These are phyloP conservation scores for Neurospora sp. DNA, from an alignment of 495 filamentous ascomycete genomes.

Conservation along the genomic window DNA sequence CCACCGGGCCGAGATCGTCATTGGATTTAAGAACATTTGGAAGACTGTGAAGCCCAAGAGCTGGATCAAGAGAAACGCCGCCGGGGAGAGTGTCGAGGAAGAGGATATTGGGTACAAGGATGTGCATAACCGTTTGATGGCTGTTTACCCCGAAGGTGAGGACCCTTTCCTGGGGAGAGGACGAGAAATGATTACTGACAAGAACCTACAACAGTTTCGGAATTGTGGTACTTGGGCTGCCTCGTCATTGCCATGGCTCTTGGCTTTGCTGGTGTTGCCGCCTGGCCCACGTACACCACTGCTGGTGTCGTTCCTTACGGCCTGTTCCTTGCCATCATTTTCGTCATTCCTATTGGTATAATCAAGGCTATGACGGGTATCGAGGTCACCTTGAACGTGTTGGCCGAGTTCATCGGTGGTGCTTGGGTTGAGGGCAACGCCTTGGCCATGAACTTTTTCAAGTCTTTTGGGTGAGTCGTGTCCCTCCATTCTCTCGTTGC, in stretches of 20 bases:
- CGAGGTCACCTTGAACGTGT: slow-evolving; percentile 32
- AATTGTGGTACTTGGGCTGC: slow-evolving; percentile 33
- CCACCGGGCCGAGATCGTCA: slow-evolving; percentile 29
- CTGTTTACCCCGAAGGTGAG: slow-evolving; percentile 22
- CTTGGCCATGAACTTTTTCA: slow-evolving; percentile 37
- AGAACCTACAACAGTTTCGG: slow-evolving; percentile 16
- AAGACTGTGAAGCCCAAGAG: slow-evolving; percentile 16
- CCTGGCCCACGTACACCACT: slow-evolving; percentile 31
- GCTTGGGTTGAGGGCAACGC: slow-evolving; percentile 31
- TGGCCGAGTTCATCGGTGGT: slow-evolving; percentile 38
- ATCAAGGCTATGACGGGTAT: slow-evolving; percentile 34
- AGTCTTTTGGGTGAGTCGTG: slow-evolving; percentile 21
- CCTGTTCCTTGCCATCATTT: slow-evolving; percentile 30
- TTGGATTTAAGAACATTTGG: slow-evolving; percentile 24
- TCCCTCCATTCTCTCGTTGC: not conserved
- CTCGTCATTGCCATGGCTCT: slow-evolving; percentile 23
- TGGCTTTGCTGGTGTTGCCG: slow-evolving; percentile 27
- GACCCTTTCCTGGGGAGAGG: not conserved
- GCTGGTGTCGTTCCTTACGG: slow-evolving; percentile 34
- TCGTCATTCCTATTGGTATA: slow-evolving; percentile 34
- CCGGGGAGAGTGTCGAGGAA: slow-evolving; percentile 1
- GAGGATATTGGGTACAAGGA: slow-evolving; percentile 14
- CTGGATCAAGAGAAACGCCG: not conserved
- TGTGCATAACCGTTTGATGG: slow-evolving; percentile 33
- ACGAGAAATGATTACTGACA: not conserved